Percentiles rank a stretch among this genome's conserved stretches.
phyloP scores from a whole-genome alignment of 164 flowering plant genomes.

The Vitis labrusca region DNA sequence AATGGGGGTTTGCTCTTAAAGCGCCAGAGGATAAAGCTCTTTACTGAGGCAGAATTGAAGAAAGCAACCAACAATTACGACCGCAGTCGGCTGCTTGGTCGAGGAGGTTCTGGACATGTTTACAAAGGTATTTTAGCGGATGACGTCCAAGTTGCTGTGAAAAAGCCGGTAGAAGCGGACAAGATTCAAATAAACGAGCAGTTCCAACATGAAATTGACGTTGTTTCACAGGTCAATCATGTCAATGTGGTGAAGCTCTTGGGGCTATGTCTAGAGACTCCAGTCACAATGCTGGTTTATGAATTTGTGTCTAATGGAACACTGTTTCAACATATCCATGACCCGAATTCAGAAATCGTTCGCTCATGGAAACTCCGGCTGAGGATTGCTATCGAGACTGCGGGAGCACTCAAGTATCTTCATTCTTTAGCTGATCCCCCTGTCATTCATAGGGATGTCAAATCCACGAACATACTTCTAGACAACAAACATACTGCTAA shows the following conservation, averaged over 20 bases:
- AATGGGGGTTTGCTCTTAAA: conserved; percentile 5
- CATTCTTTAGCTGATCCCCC: conserved; percentile 4
- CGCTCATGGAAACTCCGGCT: not conserved
- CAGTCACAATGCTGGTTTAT: conserved; percentile 5
- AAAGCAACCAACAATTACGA: conserved; percentile 6
- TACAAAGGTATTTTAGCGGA: not conserved
- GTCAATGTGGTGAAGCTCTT: not conserved
- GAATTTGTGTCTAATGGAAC: conserved; percentile 7
- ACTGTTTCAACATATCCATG: conserved; percentile 3
- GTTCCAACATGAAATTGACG: not conserved
- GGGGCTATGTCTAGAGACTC: conserved; percentile 11
- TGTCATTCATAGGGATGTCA: conserved; percentile 12
- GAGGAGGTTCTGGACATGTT: not conserved
- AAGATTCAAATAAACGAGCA: not conserved
- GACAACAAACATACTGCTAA: conserved; percentile 5
- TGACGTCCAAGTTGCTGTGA: not conserved
- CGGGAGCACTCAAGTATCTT: conserved; percentile 1
- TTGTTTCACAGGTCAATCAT: conserved; percentile 6
- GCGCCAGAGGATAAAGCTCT: conserved; percentile 1
- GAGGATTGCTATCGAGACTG: conserved; percentile 2
- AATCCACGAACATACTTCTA: conserved; percentile 3
- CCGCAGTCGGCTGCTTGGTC: not conserved
- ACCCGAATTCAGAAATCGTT: not conserved
- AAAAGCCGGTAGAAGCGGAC: not conserved
- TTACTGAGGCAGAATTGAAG: not conserved